Percentiles rank a stretch among this genome's conserved stretches.
phyloP scores from a whole-genome alignment of 805 yeast species.

The Wickerhamiella musiphila region DNA sequence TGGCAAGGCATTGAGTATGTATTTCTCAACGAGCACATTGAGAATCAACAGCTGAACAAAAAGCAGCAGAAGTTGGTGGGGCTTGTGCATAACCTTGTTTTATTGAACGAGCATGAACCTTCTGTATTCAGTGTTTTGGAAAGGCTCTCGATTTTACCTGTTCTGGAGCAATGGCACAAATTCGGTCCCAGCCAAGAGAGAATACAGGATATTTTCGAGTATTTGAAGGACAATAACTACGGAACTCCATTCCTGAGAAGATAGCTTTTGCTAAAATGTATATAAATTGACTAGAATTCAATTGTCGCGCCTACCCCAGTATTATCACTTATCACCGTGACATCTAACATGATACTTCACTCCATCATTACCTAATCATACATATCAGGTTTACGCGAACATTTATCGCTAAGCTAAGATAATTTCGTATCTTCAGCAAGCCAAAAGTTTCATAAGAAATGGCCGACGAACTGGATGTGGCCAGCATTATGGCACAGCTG shows the following conservation, averaged over 20 bases:
- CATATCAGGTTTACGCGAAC: too few relatives aligned
- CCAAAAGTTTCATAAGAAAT: too few relatives aligned
- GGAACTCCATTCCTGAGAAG: not conserved
- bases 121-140: not conserved
- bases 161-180: not conserved
- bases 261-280: not conserved
- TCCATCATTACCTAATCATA: too few relatives aligned
- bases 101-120: not conserved
- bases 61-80: constrained; percentile 2
- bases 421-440: too few relatives aligned
- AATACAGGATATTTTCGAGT: not conserved
- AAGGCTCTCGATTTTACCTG: not conserved
- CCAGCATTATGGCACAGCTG: too few relatives aligned
- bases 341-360: too few relatives aligned
- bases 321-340: too few relatives aligned
- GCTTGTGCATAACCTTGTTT: constrained; percentile 1
- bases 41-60: not conserved
- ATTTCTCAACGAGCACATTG: constrained; percentile 4
- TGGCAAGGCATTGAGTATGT: constrained; percentile 33
- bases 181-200: constrained; percentile 1
- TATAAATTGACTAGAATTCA: not conserved
- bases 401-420: too few relatives aligned
- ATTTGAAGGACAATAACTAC: not conserved
- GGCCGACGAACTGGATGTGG: too few relatives aligned
- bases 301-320: too few relatives aligned